These are phyloP conservation scores for Aureobasidium sp. DNA, from an alignment of 2,329 filamentous ascomycete species.

Conservation along the genomic window DNA sequence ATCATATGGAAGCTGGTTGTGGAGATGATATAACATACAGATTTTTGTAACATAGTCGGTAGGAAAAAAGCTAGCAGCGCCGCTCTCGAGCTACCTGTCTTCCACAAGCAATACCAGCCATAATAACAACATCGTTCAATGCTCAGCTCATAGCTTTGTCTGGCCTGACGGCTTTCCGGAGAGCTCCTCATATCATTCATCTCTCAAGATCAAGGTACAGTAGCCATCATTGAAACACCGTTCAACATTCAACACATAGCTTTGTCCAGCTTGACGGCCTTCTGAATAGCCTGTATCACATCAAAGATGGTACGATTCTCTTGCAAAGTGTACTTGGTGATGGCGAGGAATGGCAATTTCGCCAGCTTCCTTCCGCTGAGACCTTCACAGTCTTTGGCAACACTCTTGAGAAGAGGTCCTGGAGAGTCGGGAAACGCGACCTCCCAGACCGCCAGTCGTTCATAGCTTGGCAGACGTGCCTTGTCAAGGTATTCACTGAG, in stretches of 20 bases:
- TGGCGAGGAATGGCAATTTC: conserved; percentile 32
- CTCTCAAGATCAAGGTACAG: no score
- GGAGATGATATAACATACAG: no score
- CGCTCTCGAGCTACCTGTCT: no score
- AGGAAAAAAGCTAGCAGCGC: no score
- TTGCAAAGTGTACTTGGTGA: conserved; percentile 31
- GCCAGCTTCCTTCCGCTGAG: conserved; percentile 35
- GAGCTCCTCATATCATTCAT: no score
- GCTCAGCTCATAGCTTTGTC: neutral
- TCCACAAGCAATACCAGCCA: neutral
- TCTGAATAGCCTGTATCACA: conserved; percentile 30
- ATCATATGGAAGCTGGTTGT: no score
- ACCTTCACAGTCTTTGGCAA: conserved; percentile 27
- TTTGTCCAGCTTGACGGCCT: neutral
- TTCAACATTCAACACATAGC: neutral
- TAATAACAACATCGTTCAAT: neutral
- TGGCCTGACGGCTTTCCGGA: neutral
- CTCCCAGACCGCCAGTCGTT: conserved; percentile 22
- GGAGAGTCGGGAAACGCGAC: conserved; percentile 18
- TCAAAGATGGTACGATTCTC: conserved; percentile 27
- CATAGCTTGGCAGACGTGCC: conserved; percentile 19
- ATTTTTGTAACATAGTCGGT: no score
- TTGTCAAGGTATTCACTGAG: neutral
- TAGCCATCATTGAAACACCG: no score
- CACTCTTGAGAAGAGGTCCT: conserved; percentile 22